Evolutionary conservation across 306 rosid genomes (phyloP).

Genomic region (Medicago lupulina): DNA sequence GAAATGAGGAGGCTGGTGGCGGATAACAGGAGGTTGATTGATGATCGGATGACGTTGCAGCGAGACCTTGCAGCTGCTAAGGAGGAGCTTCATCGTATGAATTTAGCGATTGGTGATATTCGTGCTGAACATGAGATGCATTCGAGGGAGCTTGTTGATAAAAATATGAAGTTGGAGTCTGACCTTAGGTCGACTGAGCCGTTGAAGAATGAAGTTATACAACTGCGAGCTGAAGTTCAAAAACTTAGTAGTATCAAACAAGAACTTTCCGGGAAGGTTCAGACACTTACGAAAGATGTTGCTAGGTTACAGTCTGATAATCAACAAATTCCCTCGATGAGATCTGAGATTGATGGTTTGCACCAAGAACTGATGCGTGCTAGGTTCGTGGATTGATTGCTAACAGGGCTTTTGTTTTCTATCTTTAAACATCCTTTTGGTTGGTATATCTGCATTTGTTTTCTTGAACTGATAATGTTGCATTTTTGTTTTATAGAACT

Average conservation of each 20-base stretch:
- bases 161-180: slow-evolving; percentile 72
- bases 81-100: slow-evolving; percentile 88
- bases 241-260: slow-evolving; percentile 67
- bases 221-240: slow-evolving; percentile 71
- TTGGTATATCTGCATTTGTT: slow-evolving; percentile 5
- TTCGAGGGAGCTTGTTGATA: slow-evolving; percentile 78
- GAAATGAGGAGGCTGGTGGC: slow-evolving; percentile 69
- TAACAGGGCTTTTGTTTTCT: slow-evolving; percentile 25
- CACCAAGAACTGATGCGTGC: slow-evolving; percentile 84
- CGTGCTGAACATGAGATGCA: slow-evolving; percentile 68
- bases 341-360: slow-evolving; percentile 72
- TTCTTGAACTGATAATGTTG: slow-evolving; percentile 6
- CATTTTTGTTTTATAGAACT: slow-evolving; percentile 52
- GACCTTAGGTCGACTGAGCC: slow-evolving; percentile 76
- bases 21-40: slow-evolving; percentile 77
- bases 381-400: slow-evolving; percentile 57
- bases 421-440: slow-evolving; percentile 16
- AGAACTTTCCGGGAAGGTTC: slow-evolving; percentile 70
- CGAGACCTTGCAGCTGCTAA: slow-evolving; percentile 69
- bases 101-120: slow-evolving; percentile 69
- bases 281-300: slow-evolving; percentile 67
- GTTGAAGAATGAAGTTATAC: slow-evolving; percentile 70
- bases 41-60: slow-evolving; percentile 70
- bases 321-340: slow-evolving; percentile 68
- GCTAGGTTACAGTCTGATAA: slow-evolving; percentile 73